phyloP scores from a whole-genome alignment of 164 flowering plant genomes.

The Chimonanthus praecox region DNA sequence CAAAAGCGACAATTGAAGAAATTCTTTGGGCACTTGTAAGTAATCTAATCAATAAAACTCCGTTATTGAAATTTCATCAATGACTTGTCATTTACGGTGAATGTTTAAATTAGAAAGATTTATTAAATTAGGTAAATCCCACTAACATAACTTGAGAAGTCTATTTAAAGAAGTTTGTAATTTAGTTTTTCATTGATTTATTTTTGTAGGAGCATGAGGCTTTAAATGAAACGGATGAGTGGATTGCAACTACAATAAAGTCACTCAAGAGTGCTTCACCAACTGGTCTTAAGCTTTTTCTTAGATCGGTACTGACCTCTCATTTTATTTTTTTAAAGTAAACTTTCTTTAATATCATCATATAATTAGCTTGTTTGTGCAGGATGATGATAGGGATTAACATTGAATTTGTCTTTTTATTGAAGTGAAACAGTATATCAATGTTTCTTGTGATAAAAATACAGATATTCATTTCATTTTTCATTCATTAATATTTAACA shows the following conservation, averaged over 20 bases:
- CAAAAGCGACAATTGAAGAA: conserved; percentile 25
- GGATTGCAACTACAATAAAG: conserved; percentile 40
- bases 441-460: neutral
- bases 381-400: neutral
- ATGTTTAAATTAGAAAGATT: neutral
- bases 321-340: neutral
- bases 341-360: neutral
- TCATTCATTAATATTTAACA: neutral
- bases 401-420: neutral
- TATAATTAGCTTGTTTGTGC: neutral
- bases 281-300: conserved; percentile 49
- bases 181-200: neutral
- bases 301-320: conserved; percentile 49
- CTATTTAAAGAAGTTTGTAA: too few species aligned
- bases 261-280: conserved; percentile 73
- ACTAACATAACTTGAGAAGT: too few species aligned
- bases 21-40: conserved; percentile 46
- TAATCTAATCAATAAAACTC: neutral
- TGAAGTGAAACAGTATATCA: neutral
- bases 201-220: conserved; percentile 44
- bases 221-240: conserved; percentile 31
- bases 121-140: neutral
- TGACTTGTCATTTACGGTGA: neutral
- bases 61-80: neutral
- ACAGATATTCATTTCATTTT: neutral